Percentiles rank a stretch among this genome's conserved stretches.
Conservation (phyloP, 2,329 filamentous ascomycete genomes). For the Sarocladiaceae sp. region DNA sequence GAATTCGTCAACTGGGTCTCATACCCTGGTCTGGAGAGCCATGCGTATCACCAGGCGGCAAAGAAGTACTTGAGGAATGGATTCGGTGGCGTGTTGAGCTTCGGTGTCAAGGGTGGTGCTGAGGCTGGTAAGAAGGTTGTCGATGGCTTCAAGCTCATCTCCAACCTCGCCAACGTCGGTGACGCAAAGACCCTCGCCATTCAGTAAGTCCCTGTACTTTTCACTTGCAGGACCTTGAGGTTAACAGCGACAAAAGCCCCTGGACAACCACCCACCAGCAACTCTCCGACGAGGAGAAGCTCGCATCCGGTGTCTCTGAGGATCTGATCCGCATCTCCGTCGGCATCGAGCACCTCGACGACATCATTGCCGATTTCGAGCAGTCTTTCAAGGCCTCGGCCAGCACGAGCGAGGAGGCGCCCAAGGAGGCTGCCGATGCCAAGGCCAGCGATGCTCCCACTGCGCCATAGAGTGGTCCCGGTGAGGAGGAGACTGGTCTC, state of each 20-base stretch:
- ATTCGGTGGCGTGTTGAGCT: constrained; percentile 86
- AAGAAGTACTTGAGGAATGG: constrained; percentile 84
- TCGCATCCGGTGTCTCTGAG: constrained; percentile 77
- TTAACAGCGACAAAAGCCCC: constrained; percentile 40
- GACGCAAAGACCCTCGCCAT: constrained; percentile 94
- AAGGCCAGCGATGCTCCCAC: constrained; percentile 35
- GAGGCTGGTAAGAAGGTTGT: constrained; percentile 83
- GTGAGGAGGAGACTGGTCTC: neutral
- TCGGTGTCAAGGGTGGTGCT: constrained; percentile 87
- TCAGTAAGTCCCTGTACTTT: constrained; percentile 42
- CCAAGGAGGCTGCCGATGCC: constrained; percentile 14
- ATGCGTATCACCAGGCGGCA: constrained; percentile 73
- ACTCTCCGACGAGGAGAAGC: constrained; percentile 75
- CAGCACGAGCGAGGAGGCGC: constrained; percentile 21
- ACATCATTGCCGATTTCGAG: constrained; percentile 93
- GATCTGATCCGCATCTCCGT: constrained; percentile 94
- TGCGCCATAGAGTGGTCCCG: constrained; percentile 18
- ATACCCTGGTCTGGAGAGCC: constrained; percentile 82
- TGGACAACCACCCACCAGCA: constrained; percentile 97
- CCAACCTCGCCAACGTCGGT: constrained; percentile 93
- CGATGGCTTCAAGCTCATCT: constrained; percentile 91
- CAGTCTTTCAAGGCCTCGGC: constrained; percentile 72
- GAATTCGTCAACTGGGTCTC: constrained; percentile 88
- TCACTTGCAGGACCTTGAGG: neutral
- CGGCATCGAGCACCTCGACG: constrained; percentile 93